Percentiles rank a stretch among this genome's conserved stretches.
Conservation (phyloP, 2,329 filamentous ascomycete genomes). For the Verticillium alfalfae region DNA sequence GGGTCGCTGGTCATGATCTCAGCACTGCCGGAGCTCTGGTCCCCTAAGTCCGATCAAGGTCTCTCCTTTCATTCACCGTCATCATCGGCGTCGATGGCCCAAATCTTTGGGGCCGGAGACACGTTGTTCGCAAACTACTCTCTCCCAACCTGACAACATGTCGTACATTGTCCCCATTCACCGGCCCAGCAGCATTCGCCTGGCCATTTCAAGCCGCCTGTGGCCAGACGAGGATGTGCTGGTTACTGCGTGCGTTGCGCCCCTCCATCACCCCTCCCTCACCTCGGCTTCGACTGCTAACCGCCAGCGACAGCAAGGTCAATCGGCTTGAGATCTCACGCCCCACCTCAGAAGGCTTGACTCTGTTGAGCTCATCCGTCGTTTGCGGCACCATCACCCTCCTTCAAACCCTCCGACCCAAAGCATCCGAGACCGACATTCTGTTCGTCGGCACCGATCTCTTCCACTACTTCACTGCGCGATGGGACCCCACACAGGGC, state of each 20-base stretch:
- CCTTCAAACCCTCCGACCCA: constrained; percentile 73
- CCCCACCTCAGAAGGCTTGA: constrained; percentile 57
- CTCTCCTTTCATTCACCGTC: not conserved
- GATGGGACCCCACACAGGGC: constrained; percentile 62
- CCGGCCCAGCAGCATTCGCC: constrained; percentile 81
- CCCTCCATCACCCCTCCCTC: not conserved
- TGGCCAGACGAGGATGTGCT: constrained; percentile 72
- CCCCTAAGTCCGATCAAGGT: not conserved
- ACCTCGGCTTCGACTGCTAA: not conserved
- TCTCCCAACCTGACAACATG: constrained; percentile 48
- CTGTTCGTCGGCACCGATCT: constrained; percentile 90
- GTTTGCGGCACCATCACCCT: constrained; percentile 85
- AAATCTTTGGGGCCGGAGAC: not conserved
- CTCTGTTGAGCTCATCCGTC: constrained; percentile 60
- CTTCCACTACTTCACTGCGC: constrained; percentile 84
- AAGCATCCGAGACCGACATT: constrained; percentile 69
- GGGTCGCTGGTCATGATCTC: not conserved
- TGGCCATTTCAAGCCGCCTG: constrained; percentile 76
- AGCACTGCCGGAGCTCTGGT: not conserved
- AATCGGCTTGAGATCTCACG: constrained; percentile 84
- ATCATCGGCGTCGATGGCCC: not conserved
- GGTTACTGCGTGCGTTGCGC: constrained; percentile 69
- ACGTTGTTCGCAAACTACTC: not conserved
- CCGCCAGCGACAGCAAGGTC: constrained; percentile 55
- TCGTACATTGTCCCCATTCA: constrained; percentile 94